These are phyloP conservation scores for Chaetomiaceae sp. DNA, from an alignment of 2,329 filamentous ascomycete species.

Conservation along the genomic window DNA sequence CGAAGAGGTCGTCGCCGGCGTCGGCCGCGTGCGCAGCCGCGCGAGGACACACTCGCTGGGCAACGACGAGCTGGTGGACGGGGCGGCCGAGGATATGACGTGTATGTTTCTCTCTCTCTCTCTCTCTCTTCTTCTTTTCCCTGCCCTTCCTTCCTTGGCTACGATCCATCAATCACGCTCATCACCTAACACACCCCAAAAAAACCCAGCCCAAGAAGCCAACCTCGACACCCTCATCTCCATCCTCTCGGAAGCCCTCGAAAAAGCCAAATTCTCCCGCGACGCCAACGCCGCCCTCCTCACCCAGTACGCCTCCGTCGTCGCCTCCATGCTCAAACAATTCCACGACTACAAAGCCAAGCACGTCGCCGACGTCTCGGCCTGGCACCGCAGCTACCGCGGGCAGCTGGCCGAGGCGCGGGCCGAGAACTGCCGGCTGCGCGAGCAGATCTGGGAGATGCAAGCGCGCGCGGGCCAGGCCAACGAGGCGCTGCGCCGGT, in stretches of 20 bases:
- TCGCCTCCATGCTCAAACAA: conserved; percentile 56
- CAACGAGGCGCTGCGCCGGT: conserved; percentile 53
- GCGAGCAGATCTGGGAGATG: conserved; percentile 64
- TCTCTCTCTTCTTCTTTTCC: neutral
- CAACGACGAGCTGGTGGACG: conserved; percentile 55
- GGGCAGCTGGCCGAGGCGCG: conserved; percentile 60
- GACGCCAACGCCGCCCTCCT: conserved; percentile 57
- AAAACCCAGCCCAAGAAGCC: conserved; percentile 47
- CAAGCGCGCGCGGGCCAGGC: conserved; percentile 54
- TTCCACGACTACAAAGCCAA: conserved; percentile 62
- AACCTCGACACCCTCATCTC: conserved; percentile 60
- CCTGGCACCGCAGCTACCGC: conserved; percentile 64
- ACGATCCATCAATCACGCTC: neutral
- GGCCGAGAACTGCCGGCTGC: conserved; percentile 57
- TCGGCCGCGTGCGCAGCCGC: conserved; percentile 56
- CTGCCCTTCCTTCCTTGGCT: neutral
- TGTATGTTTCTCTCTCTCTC: conserved; percentile 34
- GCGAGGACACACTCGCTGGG: conserved; percentile 48
- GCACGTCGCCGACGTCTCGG: conserved; percentile 55
- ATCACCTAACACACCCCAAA: neutral
- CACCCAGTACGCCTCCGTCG: conserved; percentile 52
- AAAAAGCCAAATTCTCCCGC: conserved; percentile 55
- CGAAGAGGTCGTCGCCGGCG: conserved; percentile 59
- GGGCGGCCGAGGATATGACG: conserved; percentile 52
- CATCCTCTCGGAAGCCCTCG: conserved; percentile 56